These are phyloP conservation scores for Sphagnum fallax DNA, from an alignment of 228 moss, liverwort and hornwort genomes.

Conservation along the genomic window DNA sequence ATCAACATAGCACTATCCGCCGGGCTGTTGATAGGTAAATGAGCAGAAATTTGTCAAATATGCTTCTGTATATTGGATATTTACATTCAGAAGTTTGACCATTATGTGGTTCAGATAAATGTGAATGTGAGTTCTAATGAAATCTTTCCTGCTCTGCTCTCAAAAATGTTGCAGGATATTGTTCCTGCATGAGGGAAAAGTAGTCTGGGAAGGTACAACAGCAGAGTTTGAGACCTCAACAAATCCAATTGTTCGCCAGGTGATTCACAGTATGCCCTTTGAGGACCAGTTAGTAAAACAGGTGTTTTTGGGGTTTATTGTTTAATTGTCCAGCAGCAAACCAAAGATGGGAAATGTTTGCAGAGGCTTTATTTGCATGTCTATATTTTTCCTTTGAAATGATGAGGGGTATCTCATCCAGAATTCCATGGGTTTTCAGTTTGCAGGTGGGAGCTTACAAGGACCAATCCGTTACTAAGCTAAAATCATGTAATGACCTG, in stretches of 20 bases:
- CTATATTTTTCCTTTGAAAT: not conserved
- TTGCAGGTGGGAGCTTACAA: slow-evolving; percentile 78
- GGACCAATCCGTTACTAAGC: slow-evolving; percentile 83
- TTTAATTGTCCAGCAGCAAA: not conserved
- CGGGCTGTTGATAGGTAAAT: slow-evolving; percentile 87
- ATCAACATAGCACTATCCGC: slow-evolving; percentile 94
- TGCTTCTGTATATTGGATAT: too few relatives aligned
- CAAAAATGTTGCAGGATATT: slow-evolving; percentile 46
- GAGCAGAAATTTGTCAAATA: not conserved
- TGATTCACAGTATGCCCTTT: slow-evolving; percentile 11
- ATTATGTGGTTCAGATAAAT: not conserved
- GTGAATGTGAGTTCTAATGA: not conserved
- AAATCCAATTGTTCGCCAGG: slow-evolving; percentile 94
- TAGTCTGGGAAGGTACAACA: slow-evolving; percentile 89
- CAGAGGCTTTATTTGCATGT: not conserved
- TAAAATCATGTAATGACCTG: not conserved
- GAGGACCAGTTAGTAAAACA: not conserved
- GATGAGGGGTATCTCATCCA: not conserved
- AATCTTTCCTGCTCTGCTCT: not conserved
- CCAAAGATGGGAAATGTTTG: not conserved
- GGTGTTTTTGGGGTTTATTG: not conserved
- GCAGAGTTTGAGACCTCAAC: slow-evolving; percentile 76
- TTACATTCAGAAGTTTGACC: not conserved
- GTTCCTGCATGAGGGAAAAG: slow-evolving; percentile 82
- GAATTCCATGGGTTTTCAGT: slow-evolving; percentile 35